These are phyloP conservation scores for Hansenula sp. DNA, from an alignment of 1,139 yeast species.

Conservation along the genomic window DNA sequence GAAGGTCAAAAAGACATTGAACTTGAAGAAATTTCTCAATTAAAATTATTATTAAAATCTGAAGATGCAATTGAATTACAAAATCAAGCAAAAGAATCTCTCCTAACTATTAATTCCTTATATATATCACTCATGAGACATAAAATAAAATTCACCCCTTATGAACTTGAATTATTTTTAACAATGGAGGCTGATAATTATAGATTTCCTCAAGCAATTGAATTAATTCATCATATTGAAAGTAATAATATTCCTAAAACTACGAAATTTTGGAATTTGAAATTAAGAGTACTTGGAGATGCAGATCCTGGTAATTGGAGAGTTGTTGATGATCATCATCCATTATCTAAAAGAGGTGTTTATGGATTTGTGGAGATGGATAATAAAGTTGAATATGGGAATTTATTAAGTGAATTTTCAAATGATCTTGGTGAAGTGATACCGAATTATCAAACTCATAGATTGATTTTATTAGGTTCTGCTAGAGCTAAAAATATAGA, in stretches of 20 bases:
- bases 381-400: neutral
- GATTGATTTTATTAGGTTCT: neutral
- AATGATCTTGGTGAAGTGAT: neutral
- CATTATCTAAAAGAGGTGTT: neutral
- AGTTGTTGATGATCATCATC: too few relatives aligned
- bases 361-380: neutral
- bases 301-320: neutral
- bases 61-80: too few relatives aligned
- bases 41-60: too few relatives aligned
- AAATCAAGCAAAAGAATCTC: neutral
- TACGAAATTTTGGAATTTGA: neutral
- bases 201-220: neutral
- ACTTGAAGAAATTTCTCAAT: too few relatives aligned
- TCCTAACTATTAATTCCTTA: neutral
- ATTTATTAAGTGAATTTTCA: neutral
- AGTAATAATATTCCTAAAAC: neutral
- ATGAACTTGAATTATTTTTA: neutral
- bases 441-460: constrained; percentile 1
- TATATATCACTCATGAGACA: neutral
- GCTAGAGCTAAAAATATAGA: neutral
- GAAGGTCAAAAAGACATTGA: too few relatives aligned
- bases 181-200: neutral
- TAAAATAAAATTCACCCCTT: neutral
- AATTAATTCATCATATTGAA: neutral
- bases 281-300: neutral